Evolutionary conservation across 2,329 filamentous ascomycete species (phyloP).

Genomic region (Fusarium sp.): DNA sequence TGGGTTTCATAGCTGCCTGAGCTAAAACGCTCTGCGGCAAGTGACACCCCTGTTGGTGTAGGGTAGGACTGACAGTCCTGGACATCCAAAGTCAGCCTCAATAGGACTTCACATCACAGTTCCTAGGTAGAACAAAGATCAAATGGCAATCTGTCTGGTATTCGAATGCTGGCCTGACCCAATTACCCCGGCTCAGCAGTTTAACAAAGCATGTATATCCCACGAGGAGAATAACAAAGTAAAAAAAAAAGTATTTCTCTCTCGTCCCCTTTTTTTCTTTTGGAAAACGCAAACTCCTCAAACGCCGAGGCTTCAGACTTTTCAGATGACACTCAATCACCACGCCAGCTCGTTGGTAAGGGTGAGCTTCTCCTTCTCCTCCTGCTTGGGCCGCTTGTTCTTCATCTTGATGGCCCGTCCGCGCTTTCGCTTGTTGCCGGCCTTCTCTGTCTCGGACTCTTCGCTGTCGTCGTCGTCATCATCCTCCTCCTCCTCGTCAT

Average conservation of each 20-base stretch:
- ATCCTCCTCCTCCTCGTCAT: conserved; percentile 69
- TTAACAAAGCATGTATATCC: conserved; percentile 3
- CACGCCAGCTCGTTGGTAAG: conserved; percentile 58
- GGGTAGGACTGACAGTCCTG: background rate
- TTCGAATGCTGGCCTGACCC: conserved; percentile 4
- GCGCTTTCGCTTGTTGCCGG: conserved; percentile 68
- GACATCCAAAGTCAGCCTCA: background rate
- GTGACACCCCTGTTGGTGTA: background rate
- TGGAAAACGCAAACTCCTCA: conserved; percentile 39
- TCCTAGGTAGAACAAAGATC: background rate
- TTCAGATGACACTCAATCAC: conserved; percentile 42
- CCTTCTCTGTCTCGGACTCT: conserved; percentile 67
- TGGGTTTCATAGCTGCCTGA: conserved; percentile 44
- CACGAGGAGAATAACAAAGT: background rate
- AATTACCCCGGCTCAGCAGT: conserved; percentile 1
- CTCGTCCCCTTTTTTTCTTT: conserved; percentile 2
- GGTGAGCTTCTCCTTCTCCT: conserved; percentile 70
- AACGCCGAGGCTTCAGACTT: conserved; percentile 37
- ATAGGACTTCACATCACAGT: background rate
- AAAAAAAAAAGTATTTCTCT: background rate
- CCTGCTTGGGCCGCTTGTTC: conserved; percentile 61
- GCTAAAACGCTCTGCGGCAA: conserved; percentile 31
- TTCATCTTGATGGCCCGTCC: conserved; percentile 61
- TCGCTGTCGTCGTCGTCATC: conserved; percentile 69
- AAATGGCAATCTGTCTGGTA: conserved; percentile 32